Evolutionary conservation across 805 yeast species (phyloP).

Genomic region (Pichia ethanolica): DNA sequence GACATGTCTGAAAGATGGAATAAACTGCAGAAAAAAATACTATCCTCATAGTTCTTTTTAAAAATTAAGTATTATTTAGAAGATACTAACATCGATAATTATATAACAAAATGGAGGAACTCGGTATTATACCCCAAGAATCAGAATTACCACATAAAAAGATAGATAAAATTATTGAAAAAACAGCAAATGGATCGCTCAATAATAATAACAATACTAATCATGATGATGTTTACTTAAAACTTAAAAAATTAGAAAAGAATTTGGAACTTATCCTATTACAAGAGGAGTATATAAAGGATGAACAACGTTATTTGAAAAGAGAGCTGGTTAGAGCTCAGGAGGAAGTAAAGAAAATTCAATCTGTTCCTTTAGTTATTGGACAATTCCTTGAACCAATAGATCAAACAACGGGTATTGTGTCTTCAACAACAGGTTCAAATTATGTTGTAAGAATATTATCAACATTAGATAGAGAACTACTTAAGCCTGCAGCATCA

Average conservation of each 20-base stretch:
- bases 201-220: slow-evolving; percentile 16
- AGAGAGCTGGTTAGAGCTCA: slow-evolving; percentile 94
- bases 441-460: slow-evolving; percentile 93
- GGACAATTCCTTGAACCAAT: slow-evolving; percentile 98
- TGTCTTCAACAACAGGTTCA: slow-evolving; percentile 95
- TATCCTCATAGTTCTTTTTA: no score
- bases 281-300: slow-evolving; percentile 96
- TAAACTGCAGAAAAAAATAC: background rate
- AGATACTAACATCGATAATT: background rate
- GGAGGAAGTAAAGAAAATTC: slow-evolving; percentile 96
- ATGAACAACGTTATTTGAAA: slow-evolving; percentile 93
- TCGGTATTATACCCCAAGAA: slow-evolving; percentile 39
- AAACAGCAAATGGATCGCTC: slow-evolving; percentile 11
- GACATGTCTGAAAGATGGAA: background rate
- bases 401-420: slow-evolving; percentile 94
- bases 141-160: slow-evolving; percentile 8
- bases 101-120: slow-evolving; percentile 46
- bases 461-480: slow-evolving; percentile 90
- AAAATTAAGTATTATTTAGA: no score
- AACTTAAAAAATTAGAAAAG: slow-evolving; percentile 81
- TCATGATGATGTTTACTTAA: slow-evolving; percentile 66
- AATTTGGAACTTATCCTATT: slow-evolving; percentile 76
- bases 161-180: slow-evolving; percentile 9
- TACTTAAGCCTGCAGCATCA: slow-evolving; percentile 88
- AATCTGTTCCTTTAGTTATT: slow-evolving; percentile 94